Evolutionary conservation across 306 rosid species (phyloP), one percentile per base, ranked within the genome.

Genomic region (Acacia crassicarpa): DNA sequence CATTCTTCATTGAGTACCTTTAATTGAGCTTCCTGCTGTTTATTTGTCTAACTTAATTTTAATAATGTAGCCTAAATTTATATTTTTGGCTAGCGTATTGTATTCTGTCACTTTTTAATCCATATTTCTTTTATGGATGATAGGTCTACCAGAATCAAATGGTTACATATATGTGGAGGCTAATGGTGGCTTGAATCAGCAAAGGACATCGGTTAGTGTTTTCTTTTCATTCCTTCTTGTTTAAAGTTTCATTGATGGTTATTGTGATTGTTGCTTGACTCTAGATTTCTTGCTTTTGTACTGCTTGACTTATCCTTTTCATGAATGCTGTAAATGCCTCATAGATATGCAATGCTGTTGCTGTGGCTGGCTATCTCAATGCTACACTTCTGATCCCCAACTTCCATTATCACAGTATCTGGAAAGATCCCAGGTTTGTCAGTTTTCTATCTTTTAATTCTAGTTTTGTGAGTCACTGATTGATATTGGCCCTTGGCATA

Each of bases 311-410:
- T 10, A 45, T 51, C 75, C 70, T 51, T 46, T 81, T 63, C 78
- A 66, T 82, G 75, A 48, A 82, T 89, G 73, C 79, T 83, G 53
- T 81, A 61, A 58, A 81, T 81, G 80, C 51, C 74, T 86, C 49
- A n/a, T n/a, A 95, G 99, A 86, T 95, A 72, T 95, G 99, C 96
- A 95, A 95, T 86, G 99, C 99, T 3, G 99, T 92, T 86, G 97
- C 99, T 19, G 97, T 95, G 78, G 99, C 98, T 25, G 99, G 98
- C 59, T 93, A 92, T 91, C 98, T 95, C 65, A 95, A 95, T 85
- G 99, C 98, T 74, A 95, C 99, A 32, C 99, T 95, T 81, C 85
- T 95, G 58, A 93, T 95, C 74, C 98, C 99, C 83, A 95, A 93
- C 83, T 95, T 95, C 86, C 99, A 92, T 84, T 95, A 83, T 84